Base-by-base conservation (phyloP, 2,329 filamentous ascomycete species). In the Sclerotinia minor region DNA sequence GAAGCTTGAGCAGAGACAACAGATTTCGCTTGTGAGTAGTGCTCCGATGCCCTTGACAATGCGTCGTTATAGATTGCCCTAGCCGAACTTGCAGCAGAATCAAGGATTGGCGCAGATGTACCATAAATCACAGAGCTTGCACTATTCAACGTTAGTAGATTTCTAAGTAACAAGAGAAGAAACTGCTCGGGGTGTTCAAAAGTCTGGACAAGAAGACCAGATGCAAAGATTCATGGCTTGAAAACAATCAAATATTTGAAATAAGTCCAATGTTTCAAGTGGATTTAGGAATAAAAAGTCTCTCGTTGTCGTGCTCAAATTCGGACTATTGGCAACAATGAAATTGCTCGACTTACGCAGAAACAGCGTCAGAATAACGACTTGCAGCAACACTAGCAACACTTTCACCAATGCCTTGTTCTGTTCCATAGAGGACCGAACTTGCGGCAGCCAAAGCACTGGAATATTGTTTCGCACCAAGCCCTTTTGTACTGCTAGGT, bases 1-100 rank as follows among this genome's bases (percentile, higher is more conserved):
- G 85, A 87, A 50, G 92, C 83, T 73, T 91, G 85, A 5, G 82
- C 84, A 1, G 89, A 92, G 2, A 91, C 82, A 35, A 86, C 82
- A 1, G 89, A 89, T 73, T 88, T 86, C 13, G 90, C 91, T 29
- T 86, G 86, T 0, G 84, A 84, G 72, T 91, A 92, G 65, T 89
- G 87, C 52, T 86, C 82, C n/a, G 87, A 86, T 5, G 91, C 91
- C 52, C 84, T 81, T 54, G 84, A 85, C 13, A 91, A 78, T 26
- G 90, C 91, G 32, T 84, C 84, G 11, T 84, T 85, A 77, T 92
- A 93, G 9, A 84, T 85, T 8, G 83, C 83, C 69, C 83, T 81
- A 5, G 84, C 83, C 21, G 76, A 74, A 35, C 76, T 70, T 41
- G 76, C 66, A 67, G 74, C 69, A 45, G 81, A 82, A 32, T 81